Base-by-base conservation (phyloP, 2,329 filamentous ascomycete species). In the Zymoseptoria tritici region DNA sequence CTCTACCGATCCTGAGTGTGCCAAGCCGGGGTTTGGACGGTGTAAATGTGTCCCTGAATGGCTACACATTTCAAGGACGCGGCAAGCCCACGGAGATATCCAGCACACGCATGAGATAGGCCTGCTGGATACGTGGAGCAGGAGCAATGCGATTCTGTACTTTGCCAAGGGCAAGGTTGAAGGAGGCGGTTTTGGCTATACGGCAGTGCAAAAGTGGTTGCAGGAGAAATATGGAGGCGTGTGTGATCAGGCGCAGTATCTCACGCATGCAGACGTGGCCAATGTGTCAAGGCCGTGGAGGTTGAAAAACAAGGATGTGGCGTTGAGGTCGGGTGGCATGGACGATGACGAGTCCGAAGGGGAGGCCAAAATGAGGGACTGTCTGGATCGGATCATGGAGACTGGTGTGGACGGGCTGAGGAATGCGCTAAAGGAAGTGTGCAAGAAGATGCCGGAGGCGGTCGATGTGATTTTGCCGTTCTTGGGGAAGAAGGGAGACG, bases 41-140 rank as follows among this genome's bases (percentile, higher is more conserved):
- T 69, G 67, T 54, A 59, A 61, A 42, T 67, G 67, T 36, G 51
- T 69, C 8, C 62, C 67, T 2, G 67, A 69, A 55, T 69, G 67
- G 66, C 53, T 64, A 21, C 57, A 65, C 49, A 57, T 67, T 36
- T 21, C 59, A 49, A 51, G 60, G 9, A 61, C 62, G 13, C 24
- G 26, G 19, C 46, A 22, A 31, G 20, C 6, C 22, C 56, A 62
- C 24, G 36, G 16, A 13, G 53, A 61, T 26, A 29, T 51, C 6
- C 50, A 61, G 31, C 64, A 66, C 31, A 62, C 62, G 9, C 67
- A 68, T 51, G 62, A 64, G 13, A 56, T 66, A 4, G 62, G 60
- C 3, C 52, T 64, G 49, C 57, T 66, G 19, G 67, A 69, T 52
- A 55, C 53, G 13, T 69, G 61, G 56, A 66, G 67, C 24, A 58